These are phyloP conservation scores for Spongiforma sp. DNA, from an alignment of 1,284 basidiomycete genomes.

Conservation along the genomic window DNA sequence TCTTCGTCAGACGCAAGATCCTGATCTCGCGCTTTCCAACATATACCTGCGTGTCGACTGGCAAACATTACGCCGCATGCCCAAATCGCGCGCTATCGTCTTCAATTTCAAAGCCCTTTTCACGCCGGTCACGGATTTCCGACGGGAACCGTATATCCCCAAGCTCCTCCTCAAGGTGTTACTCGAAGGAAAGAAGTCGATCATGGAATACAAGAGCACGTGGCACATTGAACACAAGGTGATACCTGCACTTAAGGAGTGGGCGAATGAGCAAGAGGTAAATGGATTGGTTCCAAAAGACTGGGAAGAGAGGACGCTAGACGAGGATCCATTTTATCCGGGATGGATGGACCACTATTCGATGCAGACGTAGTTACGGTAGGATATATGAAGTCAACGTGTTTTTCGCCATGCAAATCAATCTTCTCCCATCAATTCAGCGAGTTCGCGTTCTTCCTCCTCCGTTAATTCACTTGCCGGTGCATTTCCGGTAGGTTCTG, in stretches of 20 bases:
- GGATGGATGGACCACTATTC: conserved; percentile 42
- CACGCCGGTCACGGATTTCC: conserved; percentile 49
- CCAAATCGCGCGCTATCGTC: conserved; percentile 49
- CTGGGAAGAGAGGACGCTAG: conserved; percentile 53
- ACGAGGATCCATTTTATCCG: conserved; percentile 56
- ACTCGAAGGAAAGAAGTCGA: conserved; percentile 41
- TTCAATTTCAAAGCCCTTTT: conserved; percentile 61
- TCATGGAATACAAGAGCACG: conserved; percentile 51
- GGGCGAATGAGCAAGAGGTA: conserved; percentile 53
- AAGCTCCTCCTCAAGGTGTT: conserved; percentile 47
- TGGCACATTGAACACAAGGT: conserved; percentile 47
- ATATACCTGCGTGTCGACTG: conserved; percentile 56
- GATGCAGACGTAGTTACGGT: conserved; percentile 17
- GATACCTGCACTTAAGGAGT: conserved; percentile 49
- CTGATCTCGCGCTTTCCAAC: conserved; percentile 43
- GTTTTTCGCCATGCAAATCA: conserved; percentile 18
- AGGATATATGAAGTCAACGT: conserved; percentile 6
- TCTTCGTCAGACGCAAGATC: conserved; percentile 38
- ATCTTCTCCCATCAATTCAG: conserved; percentile 73
- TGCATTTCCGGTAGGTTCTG: conserved; percentile 24
- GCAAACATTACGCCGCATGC: conserved; percentile 57
- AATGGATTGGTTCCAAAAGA: conserved; percentile 48
- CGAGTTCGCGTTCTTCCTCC: conserved; percentile 82
- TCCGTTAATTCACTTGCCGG: conserved; percentile 56
- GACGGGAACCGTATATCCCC: conserved; percentile 52